Evolutionary conservation across 2,329 filamentous ascomycete species (phyloP).

Genomic region (Fragosphaeria purpurea): DNA sequence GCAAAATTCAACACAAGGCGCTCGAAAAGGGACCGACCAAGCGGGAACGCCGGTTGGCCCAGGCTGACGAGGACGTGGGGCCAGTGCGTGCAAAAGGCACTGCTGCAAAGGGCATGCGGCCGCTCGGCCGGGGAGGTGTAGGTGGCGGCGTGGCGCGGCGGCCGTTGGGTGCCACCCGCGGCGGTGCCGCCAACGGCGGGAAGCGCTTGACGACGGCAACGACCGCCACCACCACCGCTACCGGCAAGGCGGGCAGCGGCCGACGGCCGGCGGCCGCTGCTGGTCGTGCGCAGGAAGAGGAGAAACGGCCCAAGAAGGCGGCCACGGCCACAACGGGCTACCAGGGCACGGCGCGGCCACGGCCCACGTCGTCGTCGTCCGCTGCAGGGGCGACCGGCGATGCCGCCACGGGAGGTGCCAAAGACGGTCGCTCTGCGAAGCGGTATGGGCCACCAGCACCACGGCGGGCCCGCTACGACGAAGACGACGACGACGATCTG

Average conservation of each 20-base stretch:
- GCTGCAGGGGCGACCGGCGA: slow-evolving; percentile 8
- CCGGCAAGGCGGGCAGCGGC: not conserved
- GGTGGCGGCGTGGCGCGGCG: not conserved
- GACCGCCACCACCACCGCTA: not conserved
- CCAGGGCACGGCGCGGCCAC: slow-evolving; percentile 53
- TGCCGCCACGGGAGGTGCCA: not conserved
- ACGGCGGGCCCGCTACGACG: slow-evolving; percentile 39
- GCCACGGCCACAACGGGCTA: slow-evolving; percentile 55
- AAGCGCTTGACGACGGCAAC: slow-evolving; percentile 4
- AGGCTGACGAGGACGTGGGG: slow-evolving; percentile 36
- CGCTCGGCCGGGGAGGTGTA: not conserved
- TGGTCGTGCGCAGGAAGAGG: slow-evolving; percentile 24
- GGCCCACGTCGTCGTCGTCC: slow-evolving; percentile 31
- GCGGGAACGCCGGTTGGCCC: slow-evolving; percentile 38
- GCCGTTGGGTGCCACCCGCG: not conserved
- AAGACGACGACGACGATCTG: slow-evolving; percentile 50
- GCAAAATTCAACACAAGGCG: slow-evolving; percentile 66
- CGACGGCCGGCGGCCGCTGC: not conserved
- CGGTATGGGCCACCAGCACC: not conserved
- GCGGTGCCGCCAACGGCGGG: not conserved
- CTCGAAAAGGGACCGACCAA: slow-evolving; percentile 53
- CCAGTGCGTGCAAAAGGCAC: slow-evolving; percentile 4
- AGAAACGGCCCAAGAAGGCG: slow-evolving; percentile 53
- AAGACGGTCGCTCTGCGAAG: too few species aligned
- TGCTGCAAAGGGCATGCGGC: not conserved